These are phyloP conservation scores for Hymenoscyphus salicellus DNA, from an alignment of 2,329 filamentous ascomycete species.

Conservation along the genomic window DNA sequence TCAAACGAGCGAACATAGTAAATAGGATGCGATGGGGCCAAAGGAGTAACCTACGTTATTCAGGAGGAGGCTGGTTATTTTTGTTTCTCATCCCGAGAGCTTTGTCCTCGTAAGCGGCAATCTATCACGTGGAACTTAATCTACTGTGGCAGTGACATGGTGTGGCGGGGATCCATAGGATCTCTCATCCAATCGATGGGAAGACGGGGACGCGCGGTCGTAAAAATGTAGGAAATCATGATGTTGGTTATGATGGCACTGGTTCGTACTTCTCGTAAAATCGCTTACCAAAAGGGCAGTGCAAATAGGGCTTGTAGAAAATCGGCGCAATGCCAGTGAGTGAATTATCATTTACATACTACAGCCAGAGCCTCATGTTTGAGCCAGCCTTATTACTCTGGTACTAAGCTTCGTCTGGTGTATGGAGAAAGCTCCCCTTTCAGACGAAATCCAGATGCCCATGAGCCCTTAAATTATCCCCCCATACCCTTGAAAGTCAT, in stretches of 20 bases:
- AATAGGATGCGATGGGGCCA: neutral
- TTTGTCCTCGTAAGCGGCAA: neutral
- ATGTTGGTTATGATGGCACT: neutral
- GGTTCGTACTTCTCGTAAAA: neutral
- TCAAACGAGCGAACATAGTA: neutral
- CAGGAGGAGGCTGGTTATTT: neutral
- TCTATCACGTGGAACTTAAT: neutral
- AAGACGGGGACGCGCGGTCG: neutral
- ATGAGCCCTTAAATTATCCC: neutral
- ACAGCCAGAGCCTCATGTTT: neutral
- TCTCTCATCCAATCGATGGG: neutral
- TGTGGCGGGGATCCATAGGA: neutral
- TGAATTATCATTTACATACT: constrained; percentile 4
- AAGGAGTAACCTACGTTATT: neutral
- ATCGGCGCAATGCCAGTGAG: neutral
- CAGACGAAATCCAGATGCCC: neutral
- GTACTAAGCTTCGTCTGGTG: neutral
- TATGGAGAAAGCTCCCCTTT: neutral
- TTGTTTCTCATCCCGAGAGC: neutral
- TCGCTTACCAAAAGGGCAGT: neutral
- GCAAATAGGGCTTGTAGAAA: neutral
- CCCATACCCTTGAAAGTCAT: neutral
- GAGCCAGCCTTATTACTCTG: neutral
- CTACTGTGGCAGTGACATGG: neutral
- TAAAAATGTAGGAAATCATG: neutral